phyloP scores from a whole-genome alignment of 225 moss, liverwort and hornwort species.

The Polytrichum formosum region DNA sequence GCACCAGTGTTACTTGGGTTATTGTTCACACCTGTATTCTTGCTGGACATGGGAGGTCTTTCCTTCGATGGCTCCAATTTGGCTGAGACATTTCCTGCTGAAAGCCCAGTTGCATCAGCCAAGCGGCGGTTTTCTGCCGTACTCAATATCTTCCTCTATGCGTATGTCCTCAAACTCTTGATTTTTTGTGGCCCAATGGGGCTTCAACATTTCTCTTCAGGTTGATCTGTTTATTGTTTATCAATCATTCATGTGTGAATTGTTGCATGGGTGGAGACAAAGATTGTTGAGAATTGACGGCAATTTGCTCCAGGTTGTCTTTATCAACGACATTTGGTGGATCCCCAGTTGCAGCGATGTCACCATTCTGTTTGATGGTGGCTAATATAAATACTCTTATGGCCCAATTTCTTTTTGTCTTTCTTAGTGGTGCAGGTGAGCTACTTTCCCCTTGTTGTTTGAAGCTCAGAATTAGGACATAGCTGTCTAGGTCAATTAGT shows the following conservation, averaged over 20 bases:
- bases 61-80: conserved; percentile 60
- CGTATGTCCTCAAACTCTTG: conserved; percentile 49
- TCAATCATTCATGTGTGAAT: too few relatives aligned
- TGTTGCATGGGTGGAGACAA: not conserved
- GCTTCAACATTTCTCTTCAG: too few relatives aligned
- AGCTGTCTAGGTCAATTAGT: too few relatives aligned
- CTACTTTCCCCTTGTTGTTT: not conserved
- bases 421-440: conserved; percentile 96
- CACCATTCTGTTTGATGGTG: conserved; percentile 80
- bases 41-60: conserved; percentile 78
- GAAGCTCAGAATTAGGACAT: not conserved
- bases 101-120: conserved; percentile 60
- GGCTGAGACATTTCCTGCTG: conserved; percentile 28
- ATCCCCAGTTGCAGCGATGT: conserved; percentile 80
- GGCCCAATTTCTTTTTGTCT: conserved; percentile 97
- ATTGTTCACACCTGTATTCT: conserved; percentile 83
- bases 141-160: conserved; percentile 87
- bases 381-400: conserved; percentile 93
- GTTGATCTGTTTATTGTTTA: too few relatives aligned
- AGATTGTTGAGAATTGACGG: not conserved
- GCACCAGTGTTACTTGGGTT: conserved; percentile 89
- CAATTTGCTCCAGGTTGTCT: conserved; percentile 67
- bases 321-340: conserved; percentile 94
- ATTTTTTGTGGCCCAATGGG: too few relatives aligned
- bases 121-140: conserved; percentile 57